Base-by-base conservation (phyloP, 2,329 filamentous ascomycete genomes). In the Gremmenia infestans region DNA sequence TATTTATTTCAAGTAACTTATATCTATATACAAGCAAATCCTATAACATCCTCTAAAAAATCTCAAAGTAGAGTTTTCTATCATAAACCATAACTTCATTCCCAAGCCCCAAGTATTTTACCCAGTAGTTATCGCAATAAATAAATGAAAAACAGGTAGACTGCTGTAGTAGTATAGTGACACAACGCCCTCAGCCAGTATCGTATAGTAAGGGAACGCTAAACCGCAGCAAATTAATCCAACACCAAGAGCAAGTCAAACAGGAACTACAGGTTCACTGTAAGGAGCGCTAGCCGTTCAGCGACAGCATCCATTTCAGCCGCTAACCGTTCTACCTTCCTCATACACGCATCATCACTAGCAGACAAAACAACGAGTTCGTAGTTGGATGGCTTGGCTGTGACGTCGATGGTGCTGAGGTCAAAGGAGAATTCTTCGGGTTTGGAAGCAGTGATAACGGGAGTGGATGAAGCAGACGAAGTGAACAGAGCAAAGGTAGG, bases 401-500 rank as follows among this genome's bases (percentile, higher is more conserved):
- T 75, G 57, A 88, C 73, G 39, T 79, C 80, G 48, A 78, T 79
- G 47, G 66, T 69, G 12, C 77, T 77, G 17, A 74, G 72, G 55
- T 79, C 73, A 25, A 78, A 56, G 37, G 45, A 17, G 37, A 56
- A 56, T 57, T 78, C 73, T 45, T 70, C 50, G 15, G 70, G 63
- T 25, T 69, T 62, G n/a, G 68, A 56, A 2, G 65, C 28, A 5
- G 66, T 43, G 22, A 55, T n/a, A 49, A 46, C 11, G 17, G 52
- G 17, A 7, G 56, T 37, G n/a, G 57, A 22, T 46, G 67, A 53
- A 6, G 67, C 58, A 1, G 72, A 64, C 37, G 79, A 75, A 67
- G 80, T 76, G 73, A 81, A 87, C 32, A 87, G 78, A 48, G 80
- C 80, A 60, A 85, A 86, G 49, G 80, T 76, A 0, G 81, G 80